These are phyloP conservation scores for Ciborinia camelliae DNA, from an alignment of 2,329 filamentous ascomycete species.

Conservation along the genomic window DNA sequence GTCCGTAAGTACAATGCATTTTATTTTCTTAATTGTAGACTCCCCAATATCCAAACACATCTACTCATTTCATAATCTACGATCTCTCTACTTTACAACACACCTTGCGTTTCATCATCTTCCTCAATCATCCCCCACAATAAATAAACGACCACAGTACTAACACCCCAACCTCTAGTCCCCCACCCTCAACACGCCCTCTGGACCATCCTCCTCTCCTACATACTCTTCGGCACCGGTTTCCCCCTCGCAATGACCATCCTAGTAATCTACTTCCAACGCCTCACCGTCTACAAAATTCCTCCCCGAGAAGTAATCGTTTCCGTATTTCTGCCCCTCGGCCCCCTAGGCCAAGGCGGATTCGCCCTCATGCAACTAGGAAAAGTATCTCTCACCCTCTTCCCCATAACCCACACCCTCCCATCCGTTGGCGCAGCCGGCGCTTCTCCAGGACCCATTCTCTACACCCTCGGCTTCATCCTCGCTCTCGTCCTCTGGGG, in stretches of 20 bases:
- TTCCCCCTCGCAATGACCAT: constrained; percentile 59
- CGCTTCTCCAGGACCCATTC: constrained; percentile 47
- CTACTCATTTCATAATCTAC: background rate
- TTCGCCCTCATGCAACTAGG: constrained; percentile 48
- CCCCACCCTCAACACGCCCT: constrained; percentile 53
- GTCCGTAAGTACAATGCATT: constrained; percentile 34
- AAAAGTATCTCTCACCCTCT: constrained; percentile 44
- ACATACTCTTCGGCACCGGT: constrained; percentile 66
- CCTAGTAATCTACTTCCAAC: constrained; percentile 66
- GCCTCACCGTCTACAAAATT: constrained; percentile 62
- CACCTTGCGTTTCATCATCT: no score
- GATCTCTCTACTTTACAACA: background rate
- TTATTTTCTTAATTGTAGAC: background rate
- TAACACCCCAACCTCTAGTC: constrained; percentile 36
- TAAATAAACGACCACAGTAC: background rate
- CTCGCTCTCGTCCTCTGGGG: constrained; percentile 54
- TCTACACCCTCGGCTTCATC: constrained; percentile 57
- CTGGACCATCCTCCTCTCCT: constrained; percentile 60
- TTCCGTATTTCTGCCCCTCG: constrained; percentile 63
- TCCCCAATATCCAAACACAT: background rate
- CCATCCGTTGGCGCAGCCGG: no score
- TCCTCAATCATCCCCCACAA: background rate
- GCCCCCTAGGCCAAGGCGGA: constrained; percentile 63
- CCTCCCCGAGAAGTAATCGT: constrained; percentile 66
- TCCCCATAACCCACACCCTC: constrained; percentile 41